A percentile compares a stretch with the other conserved stretches of the same genome.
Evolutionary conservation across 1,284 basidiomycete species (phyloP).

Genomic region (Trichosporon asahii): DNA sequence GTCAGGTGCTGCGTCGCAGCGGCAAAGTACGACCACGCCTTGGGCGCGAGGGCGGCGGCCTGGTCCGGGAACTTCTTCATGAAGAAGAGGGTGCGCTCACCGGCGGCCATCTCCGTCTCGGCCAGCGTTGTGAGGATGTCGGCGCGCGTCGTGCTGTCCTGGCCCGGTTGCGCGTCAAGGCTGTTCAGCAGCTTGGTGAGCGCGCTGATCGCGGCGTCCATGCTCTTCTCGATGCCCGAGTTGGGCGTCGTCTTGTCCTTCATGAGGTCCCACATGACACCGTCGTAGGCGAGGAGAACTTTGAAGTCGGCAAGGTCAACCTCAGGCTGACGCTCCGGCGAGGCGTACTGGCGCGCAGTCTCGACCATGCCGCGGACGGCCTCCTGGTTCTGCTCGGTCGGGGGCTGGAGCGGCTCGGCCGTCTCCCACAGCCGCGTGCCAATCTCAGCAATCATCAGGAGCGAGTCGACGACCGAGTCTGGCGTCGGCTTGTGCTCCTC

Average conservation of each 20-base stretch:
- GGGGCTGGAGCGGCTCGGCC: constrained; percentile 26
- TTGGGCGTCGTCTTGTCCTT: constrained; percentile 30
- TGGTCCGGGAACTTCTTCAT: constrained; percentile 27
- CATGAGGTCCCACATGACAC: constrained; percentile 42
- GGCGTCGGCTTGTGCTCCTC: constrained; percentile 44
- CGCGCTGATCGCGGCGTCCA: constrained; percentile 37
- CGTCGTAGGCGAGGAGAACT: constrained; percentile 41
- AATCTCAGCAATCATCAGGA: constrained; percentile 36
- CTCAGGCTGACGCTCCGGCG: constrained; percentile 40
- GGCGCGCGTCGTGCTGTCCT: constrained; percentile 33
- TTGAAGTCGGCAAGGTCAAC: constrained; percentile 45
- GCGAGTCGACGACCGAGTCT: constrained; percentile 42
- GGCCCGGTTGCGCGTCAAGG: constrained; percentile 31
- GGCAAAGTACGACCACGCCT: constrained; percentile 41
- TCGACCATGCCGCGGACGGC: constrained; percentile 36
- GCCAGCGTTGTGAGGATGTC: constrained; percentile 41
- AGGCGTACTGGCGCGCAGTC: constrained; percentile 26
- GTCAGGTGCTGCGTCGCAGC: constrained; percentile 34
- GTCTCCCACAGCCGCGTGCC: constrained; percentile 43
- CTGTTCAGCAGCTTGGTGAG: constrained; percentile 31
- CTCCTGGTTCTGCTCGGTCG: constrained; percentile 36
- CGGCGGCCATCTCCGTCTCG: constrained; percentile 37
- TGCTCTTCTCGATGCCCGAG: constrained; percentile 30
- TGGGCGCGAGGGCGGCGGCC: constrained; percentile 30
- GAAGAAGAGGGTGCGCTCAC: constrained; percentile 34